Conservation (phyloP, 2,329 filamentous ascomycete species). For the Colletotrichum cereale region DNA sequence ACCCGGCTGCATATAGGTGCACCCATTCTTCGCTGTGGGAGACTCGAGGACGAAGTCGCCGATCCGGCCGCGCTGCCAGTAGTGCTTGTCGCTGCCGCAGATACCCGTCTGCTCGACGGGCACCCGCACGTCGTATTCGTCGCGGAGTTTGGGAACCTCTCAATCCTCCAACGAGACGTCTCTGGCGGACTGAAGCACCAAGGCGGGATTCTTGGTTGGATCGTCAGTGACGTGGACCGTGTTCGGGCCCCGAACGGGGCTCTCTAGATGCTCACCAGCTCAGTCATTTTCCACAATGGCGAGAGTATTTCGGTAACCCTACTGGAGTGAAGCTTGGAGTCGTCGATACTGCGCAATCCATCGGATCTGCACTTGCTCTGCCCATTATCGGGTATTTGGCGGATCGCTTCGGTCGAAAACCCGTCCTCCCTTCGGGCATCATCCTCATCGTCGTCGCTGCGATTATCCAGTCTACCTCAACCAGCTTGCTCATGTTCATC, state of each 20-base stretch:
- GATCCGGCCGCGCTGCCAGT: slow-evolving; percentile 61
- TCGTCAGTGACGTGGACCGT: background rate
- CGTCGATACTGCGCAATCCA: slow-evolving; percentile 57
- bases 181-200: slow-evolving; percentile 60
- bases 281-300: slow-evolving; percentile 45
- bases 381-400: slow-evolving; percentile 55
- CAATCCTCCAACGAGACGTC: slow-evolving; percentile 60
- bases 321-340: slow-evolving; percentile 50
- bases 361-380: slow-evolving; percentile 57
- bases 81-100: slow-evolving; percentile 61
- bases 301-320: slow-evolving; percentile 48
- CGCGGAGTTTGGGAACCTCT: slow-evolving; percentile 53
- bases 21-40: slow-evolving; percentile 59
- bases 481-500: slow-evolving; percentile 52
- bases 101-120: slow-evolving; percentile 61
- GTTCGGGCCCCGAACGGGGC: background rate
- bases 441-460: slow-evolving; percentile 52
- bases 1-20: slow-evolving; percentile 64
- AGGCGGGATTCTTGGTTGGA: slow-evolving; percentile 56
- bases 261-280: slow-evolving; percentile 9
- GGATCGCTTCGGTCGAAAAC: slow-evolving; percentile 54
- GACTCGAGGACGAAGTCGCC: slow-evolving; percentile 58
- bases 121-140: slow-evolving; percentile 57
- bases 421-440: slow-evolving; percentile 51
- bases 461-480: slow-evolving; percentile 52